phyloP scores from a whole-genome alignment of 73 alveolate species.

The Symbiodinium natans region DNA sequence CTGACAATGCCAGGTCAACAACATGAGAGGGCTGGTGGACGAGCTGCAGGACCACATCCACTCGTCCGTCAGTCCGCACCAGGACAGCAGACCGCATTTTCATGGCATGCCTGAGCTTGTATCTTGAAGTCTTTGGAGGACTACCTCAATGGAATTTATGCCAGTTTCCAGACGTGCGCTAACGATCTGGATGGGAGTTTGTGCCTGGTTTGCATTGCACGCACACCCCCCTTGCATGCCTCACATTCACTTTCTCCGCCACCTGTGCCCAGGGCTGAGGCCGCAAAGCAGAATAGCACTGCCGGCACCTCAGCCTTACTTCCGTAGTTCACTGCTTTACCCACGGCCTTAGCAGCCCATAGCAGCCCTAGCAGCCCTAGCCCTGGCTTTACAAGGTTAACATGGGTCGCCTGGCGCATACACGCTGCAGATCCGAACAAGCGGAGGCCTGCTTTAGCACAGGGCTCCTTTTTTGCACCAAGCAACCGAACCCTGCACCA shows the following conservation, averaged over 20 bases:
- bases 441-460: conserved; percentile 14
- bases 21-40: conserved; percentile 48
- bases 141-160: conserved; percentile 23
- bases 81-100: not conserved
- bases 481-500: too few relatives aligned
- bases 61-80: conserved; percentile 30
- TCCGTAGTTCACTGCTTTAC: too few relatives aligned
- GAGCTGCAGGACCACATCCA: conserved; percentile 80
- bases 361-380: too few relatives aligned
- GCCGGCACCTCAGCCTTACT: not conserved
- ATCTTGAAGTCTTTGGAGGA: not conserved
- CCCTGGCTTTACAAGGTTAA: conserved; percentile 26
- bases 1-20: not conserved
- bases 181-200: not conserved
- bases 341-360: too few relatives aligned
- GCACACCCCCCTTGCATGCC: too few relatives aligned
- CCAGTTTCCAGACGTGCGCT: conserved; percentile 28
- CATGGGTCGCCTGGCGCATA: conserved; percentile 17
- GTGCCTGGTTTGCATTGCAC: conserved; percentile 13
- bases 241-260: too few relatives aligned
- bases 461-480: too few relatives aligned
- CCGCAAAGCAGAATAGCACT: conserved; percentile 57
- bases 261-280: conserved; percentile 6
- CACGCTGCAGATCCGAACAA: conserved; percentile 19
- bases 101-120: not conserved